Evolutionary conservation across 169 alveolate species (phyloP).

Genomic region (Eimeria mitis): DNA sequence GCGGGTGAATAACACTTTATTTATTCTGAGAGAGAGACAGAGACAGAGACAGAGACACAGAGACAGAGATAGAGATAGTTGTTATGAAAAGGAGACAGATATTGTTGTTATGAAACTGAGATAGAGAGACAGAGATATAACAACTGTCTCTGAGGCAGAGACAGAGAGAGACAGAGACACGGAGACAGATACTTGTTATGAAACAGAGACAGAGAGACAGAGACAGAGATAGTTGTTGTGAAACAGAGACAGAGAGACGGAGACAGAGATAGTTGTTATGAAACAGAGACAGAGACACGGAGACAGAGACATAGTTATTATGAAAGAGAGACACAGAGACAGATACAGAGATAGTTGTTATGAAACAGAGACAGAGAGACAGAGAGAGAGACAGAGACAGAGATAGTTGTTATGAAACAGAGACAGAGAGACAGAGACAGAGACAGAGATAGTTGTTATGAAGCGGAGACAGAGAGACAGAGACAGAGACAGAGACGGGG

Average conservation of each 20-base stretch:
- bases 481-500: neutral
- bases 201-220: neutral
- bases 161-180: neutral
- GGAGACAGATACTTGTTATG: neutral
- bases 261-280: neutral
- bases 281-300: neutral
- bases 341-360: neutral
- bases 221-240: neutral
- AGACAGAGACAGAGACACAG: neutral
- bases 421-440: neutral
- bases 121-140: neutral
- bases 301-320: neutral
- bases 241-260: neutral
- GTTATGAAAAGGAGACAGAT: neutral
- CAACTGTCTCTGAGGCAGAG: neutral
- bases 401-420: neutral
- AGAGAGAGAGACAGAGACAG: neutral
- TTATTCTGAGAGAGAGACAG: slow-evolving; percentile 1
- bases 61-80: neutral
- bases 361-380: neutral
- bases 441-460: neutral
- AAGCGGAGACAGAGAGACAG: neutral
- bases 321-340: neutral
- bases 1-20: slow-evolving; percentile 53
- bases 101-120: too few species aligned